Conservation (phyloP, 768 basidiomycete genomes). For the Infundibulicybe gibba region DNA sequence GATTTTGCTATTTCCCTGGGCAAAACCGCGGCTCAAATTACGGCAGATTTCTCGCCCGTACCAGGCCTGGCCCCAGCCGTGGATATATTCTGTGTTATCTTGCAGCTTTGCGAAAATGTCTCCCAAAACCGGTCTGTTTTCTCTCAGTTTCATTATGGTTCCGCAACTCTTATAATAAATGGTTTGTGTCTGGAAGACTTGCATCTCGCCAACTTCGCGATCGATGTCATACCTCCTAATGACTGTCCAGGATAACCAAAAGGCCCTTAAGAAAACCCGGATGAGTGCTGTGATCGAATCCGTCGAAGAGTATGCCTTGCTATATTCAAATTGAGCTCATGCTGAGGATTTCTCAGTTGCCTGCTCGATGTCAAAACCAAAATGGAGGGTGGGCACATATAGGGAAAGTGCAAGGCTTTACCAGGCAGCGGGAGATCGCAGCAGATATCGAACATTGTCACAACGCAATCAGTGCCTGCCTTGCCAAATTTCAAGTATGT, state of each 20-base stretch:
- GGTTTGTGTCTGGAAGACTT: slow-evolving; percentile 21
- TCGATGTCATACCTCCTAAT: slow-evolving; percentile 41
- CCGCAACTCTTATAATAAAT: slow-evolving; percentile 4
- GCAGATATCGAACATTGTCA: slow-evolving; percentile 43
- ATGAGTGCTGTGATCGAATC: slow-evolving; percentile 28
- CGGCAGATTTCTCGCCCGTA: slow-evolving; percentile 43
- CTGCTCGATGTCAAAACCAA: slow-evolving; percentile 30
- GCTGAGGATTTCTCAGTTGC: slow-evolving; percentile 12
- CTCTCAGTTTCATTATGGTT: neutral
- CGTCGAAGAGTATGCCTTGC: slow-evolving; percentile 16
- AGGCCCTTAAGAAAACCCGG: slow-evolving; percentile 23
- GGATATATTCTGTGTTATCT: slow-evolving; percentile 37
- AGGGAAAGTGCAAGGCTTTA: slow-evolving; percentile 34
- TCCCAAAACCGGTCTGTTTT: slow-evolving; percentile 38
- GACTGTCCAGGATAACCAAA: slow-evolving; percentile 29
- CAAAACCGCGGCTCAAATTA: slow-evolving; percentile 37
- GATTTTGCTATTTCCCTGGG: slow-evolving; percentile 22
- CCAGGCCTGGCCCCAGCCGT: slow-evolving; percentile 43
- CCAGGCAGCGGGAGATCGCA: slow-evolving; percentile 23
- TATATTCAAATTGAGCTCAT: neutral
- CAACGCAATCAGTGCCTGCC: slow-evolving; percentile 37
- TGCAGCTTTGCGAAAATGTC: slow-evolving; percentile 45
- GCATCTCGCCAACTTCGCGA: slow-evolving; percentile 42
- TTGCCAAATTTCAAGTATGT: slow-evolving; percentile 43
- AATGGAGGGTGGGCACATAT: slow-evolving; percentile 43